Conservation (phyloP, 352 stramenopile genomes). For the Globisporangium perplexum region DNA sequence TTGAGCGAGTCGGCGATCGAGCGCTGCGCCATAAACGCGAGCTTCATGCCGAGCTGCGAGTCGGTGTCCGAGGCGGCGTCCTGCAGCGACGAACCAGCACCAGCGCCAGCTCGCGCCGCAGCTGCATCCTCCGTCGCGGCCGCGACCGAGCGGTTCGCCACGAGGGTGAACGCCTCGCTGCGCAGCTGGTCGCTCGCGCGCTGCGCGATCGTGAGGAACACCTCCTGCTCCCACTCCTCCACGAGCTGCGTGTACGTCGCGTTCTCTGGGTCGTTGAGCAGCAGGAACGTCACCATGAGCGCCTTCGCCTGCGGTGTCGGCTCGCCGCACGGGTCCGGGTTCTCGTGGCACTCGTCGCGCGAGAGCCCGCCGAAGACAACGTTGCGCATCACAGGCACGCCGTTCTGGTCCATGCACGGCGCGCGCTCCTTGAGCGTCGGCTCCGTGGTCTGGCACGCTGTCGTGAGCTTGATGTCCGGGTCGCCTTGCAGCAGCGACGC, state of each 20-base stretch:
- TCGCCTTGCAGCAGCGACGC: constrained; percentile 49
- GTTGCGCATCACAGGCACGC: constrained; percentile 84
- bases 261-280: constrained; percentile 73
- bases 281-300: constrained; percentile 86
- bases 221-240: constrained; percentile 75
- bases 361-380: constrained; percentile 83
- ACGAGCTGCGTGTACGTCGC: constrained; percentile 66
- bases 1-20: constrained; percentile 79
- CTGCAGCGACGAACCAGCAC: neutral
- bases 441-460: constrained; percentile 79
- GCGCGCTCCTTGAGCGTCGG: constrained; percentile 35
- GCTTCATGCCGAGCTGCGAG: constrained; percentile 38
- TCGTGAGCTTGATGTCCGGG: constrained; percentile 83
- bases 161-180: neutral
- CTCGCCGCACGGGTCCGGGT: constrained; percentile 83
- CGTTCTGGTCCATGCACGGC: constrained; percentile 88
- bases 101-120: neutral
- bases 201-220: constrained; percentile 52
- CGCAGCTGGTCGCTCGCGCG: neutral
- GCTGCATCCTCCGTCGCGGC: no score
- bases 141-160: neutral
- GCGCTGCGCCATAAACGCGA: constrained; percentile 84
- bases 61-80: neutral
- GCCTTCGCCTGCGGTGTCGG: constrained; percentile 63
- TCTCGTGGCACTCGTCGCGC: constrained; percentile 58